Percentiles rank a stretch among this genome's conserved stretches.
phyloP scores from a whole-genome alignment of 2,329 filamentous ascomycete species.

The Exophiala mesophila region DNA sequence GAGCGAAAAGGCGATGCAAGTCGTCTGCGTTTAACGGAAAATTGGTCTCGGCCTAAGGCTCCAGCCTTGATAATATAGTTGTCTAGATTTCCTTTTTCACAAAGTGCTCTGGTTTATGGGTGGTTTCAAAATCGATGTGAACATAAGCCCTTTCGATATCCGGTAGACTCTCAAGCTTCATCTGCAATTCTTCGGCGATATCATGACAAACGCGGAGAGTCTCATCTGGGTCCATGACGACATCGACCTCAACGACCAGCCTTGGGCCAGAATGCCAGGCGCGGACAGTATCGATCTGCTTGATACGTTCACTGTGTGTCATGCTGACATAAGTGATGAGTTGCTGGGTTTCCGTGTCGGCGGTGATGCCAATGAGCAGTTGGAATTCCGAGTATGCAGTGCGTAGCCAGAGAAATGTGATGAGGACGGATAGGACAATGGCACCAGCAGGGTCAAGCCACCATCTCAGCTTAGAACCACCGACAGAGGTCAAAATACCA shows the following conservation, averaged over 20 bases:
- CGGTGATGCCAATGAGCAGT: slow-evolving; percentile 82
- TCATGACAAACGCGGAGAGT: slow-evolving; percentile 79
- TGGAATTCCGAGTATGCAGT: slow-evolving; percentile 88
- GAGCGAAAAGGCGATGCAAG: no score
- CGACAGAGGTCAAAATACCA: slow-evolving; percentile 85
- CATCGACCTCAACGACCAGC: slow-evolving; percentile 90
- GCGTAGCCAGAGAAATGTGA: slow-evolving; percentile 73
- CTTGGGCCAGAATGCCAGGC: slow-evolving; percentile 87
- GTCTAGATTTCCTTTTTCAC: slow-evolving; percentile 59
- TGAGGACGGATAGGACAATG: slow-evolving; percentile 72
- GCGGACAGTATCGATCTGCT: slow-evolving; percentile 88
- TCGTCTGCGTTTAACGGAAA: no score
- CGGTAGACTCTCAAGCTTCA: slow-evolving; percentile 85
- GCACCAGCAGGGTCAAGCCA: slow-evolving; percentile 94
- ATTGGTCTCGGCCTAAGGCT: no score
- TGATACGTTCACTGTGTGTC: slow-evolving; percentile 76
- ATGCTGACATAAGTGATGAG: slow-evolving; percentile 95
- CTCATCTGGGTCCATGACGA: slow-evolving; percentile 79
- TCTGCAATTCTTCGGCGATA: slow-evolving; percentile 87
- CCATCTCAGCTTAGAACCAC: slow-evolving; percentile 82
- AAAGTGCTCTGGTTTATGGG: slow-evolving; percentile 83
- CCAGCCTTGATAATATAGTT: no score
- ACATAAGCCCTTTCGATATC: slow-evolving; percentile 93
- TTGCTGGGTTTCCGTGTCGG: slow-evolving; percentile 79
- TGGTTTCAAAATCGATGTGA: slow-evolving; percentile 95